Evolutionary conservation across 106 monocot genomes (phyloP), one percentile per base, ranked within the genome.

Genomic region (Chionographis japonica): DNA sequence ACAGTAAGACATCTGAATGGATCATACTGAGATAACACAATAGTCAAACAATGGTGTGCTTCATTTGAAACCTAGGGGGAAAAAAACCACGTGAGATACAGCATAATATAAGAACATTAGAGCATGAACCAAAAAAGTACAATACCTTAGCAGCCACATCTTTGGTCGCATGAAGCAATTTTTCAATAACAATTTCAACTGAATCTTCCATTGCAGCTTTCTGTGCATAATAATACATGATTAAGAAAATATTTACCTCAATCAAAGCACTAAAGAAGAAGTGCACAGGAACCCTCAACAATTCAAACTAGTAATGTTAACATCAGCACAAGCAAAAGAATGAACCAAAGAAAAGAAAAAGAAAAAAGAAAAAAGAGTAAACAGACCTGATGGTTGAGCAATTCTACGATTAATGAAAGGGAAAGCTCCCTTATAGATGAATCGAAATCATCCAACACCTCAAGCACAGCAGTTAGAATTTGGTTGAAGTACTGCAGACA

Each of bases 401-500:
- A 90, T 81, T 83, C 83, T 54, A 73, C 54, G 58, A 99, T 75
- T 60, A 99, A 78, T 68, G 87, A 87, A 62, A 99, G 82, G 60
- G 80, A 87, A 63, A 90, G 78, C 69, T 99, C 98, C 80, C 83
- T 85, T 46, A 68, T 78, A 15, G 85, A 77, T 56, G 87, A 61
- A 80, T 99, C 90, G 52, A 76, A 49, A 71, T 93, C 90, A 74
- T 99, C 85, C 75, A 99, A 68, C 2, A 87, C 81, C 66, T 99
- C 98, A 68, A 99, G 87, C 52, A 93, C 90, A 61, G 90, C 85
- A 19, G 85, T 90, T 56, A 99, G 78, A 61, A 99, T 93, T 80
- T 99, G 98, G 75, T 99, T 99, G 75, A 99, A 99, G 68, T 90
- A 93, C 98, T 99, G 90, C 67, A 77, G 11, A 49, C 9, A 77